These are phyloP conservation scores for Leccinum boreale DNA, from an alignment of 768 basidiomycete genomes.

Conservation along the genomic window DNA sequence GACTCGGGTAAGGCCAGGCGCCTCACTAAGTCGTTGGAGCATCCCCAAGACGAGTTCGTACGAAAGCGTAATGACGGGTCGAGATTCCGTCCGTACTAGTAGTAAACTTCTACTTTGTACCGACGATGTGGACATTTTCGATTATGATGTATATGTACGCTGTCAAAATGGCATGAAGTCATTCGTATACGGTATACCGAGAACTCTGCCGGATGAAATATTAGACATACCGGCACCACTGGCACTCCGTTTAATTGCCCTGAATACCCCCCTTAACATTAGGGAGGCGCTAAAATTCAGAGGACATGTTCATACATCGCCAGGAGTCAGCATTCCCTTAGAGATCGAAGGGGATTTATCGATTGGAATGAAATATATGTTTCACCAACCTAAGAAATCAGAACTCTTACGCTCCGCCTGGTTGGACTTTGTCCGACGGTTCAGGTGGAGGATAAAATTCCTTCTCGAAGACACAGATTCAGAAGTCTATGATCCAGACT, in stretches of 20 bases:
- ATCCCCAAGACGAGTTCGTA: too few relatives aligned
- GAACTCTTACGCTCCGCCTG: background rate
- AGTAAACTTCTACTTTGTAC: too few relatives aligned
- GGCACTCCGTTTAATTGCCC: rapidly evolving
- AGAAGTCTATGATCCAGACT: conserved; percentile 8
- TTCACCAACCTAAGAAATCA: background rate
- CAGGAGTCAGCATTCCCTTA: background rate
- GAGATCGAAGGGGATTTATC: background rate
- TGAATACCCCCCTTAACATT: background rate
- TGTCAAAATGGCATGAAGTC: too few relatives aligned
- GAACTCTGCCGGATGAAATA: background rate
- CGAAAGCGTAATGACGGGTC: too few relatives aligned
- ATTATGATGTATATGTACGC: too few relatives aligned
- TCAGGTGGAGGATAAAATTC: conserved; percentile 3
- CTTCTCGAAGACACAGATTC: background rate
- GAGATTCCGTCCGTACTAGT: too few relatives aligned
- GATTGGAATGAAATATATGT: conserved; percentile 4
- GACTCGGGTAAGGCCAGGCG: too few relatives aligned
- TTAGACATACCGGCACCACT: background rate
- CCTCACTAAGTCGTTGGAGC: too few relatives aligned
- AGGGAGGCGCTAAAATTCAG: background rate
- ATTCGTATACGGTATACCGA: too few relatives aligned
- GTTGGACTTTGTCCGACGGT: conserved; percentile 2
- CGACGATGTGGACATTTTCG: too few relatives aligned
- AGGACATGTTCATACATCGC: background rate